phyloP scores from a whole-genome alignment of 371 early-diverging fungal genomes.

The Rhizomucor miehei region DNA sequence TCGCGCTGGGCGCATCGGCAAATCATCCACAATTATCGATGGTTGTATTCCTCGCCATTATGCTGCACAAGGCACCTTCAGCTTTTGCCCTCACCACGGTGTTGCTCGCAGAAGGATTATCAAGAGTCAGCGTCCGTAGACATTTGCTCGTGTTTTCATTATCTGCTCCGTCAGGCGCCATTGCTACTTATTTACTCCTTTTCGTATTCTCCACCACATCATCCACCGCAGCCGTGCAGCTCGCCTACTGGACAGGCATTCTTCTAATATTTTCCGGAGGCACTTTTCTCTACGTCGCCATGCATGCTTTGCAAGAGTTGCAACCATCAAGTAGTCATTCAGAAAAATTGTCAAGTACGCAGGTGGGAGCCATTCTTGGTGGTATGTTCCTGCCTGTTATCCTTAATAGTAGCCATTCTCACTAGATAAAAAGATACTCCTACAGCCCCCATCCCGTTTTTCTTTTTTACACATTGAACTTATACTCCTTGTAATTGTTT shows the following conservation, averaged over 20 bases:
- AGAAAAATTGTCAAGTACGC: constrained; percentile 13
- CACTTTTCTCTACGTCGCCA: constrained; percentile 92
- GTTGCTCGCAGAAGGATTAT: constrained; percentile 70
- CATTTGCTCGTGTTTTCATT: constrained; percentile 81
- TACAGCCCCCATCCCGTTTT: too few relatives aligned
- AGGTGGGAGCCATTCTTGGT: constrained; percentile 19
- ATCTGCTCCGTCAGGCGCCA: constrained; percentile 83
- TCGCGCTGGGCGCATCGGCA: constrained; percentile 86
- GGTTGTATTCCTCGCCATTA: constrained; percentile 92
- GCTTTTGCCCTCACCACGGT: constrained; percentile 90
- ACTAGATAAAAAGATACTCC: constrained; percentile 14
- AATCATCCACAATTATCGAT: constrained; percentile 69
- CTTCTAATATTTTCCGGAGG: constrained; percentile 84
- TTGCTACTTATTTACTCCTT: constrained; percentile 68
- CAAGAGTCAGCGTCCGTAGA: constrained; percentile 62
- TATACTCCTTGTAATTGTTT: too few relatives aligned
- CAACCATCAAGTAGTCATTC: constrained; percentile 6
- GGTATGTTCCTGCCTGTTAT: constrained; percentile 38
- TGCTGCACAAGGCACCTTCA: constrained; percentile 95
- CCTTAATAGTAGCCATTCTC: constrained; percentile 28
- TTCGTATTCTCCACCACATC: constrained; percentile 23
- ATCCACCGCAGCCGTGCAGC: constrained; percentile 17
- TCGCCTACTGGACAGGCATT: constrained; percentile 81
- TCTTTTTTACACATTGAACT: too few relatives aligned
- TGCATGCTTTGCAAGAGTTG: constrained; percentile 50